These are phyloP conservation scores for Boletus sp. DNA, from an alignment of 768 basidiomycete species.

Conservation along the genomic window DNA sequence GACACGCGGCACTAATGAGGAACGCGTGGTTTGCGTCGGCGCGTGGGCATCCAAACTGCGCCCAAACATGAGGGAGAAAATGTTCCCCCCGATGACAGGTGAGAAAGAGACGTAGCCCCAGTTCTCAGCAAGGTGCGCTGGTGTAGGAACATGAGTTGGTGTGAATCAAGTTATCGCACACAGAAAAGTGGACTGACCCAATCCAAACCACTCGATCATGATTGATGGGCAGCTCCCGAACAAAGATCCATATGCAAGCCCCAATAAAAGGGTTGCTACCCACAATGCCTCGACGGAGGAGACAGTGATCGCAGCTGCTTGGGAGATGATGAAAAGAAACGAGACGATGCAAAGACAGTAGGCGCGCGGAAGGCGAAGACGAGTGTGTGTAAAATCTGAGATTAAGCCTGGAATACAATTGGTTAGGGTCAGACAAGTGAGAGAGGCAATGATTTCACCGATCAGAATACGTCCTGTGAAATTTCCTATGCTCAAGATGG, in stretches of 20 bases:
- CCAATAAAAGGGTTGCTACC: constrained; percentile 38
- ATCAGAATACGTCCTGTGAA: constrained; percentile 76
- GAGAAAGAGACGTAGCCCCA: constrained; percentile 78
- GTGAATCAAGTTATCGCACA: not conserved
- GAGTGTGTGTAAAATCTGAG: constrained; percentile 63
- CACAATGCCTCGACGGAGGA: constrained; percentile 64
- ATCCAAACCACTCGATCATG: constrained; percentile 85
- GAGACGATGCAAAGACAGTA: constrained; percentile 70
- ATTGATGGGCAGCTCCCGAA: constrained; percentile 78
- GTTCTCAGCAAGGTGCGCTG: constrained; percentile 79
- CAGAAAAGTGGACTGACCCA: constrained; percentile 50
- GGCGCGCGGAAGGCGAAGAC: constrained; percentile 59
- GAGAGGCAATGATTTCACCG: constrained; percentile 39
- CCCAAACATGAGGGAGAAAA: constrained; percentile 85
- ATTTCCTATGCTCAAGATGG: constrained; percentile 77
- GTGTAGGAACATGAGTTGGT: not conserved
- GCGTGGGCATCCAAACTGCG: constrained; percentile 75
- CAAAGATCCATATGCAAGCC: constrained; percentile 62
- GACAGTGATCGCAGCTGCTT: constrained; percentile 55
- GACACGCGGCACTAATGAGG: not conserved
- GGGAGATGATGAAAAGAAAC: constrained; percentile 67
- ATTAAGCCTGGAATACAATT: constrained; percentile 48
- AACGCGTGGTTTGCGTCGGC: constrained; percentile 6
- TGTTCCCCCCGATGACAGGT: constrained; percentile 75
- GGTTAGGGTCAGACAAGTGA: not conserved